Conservation (phyloP, 129 eudicot genomes). For the Tagetes erecta region DNA sequence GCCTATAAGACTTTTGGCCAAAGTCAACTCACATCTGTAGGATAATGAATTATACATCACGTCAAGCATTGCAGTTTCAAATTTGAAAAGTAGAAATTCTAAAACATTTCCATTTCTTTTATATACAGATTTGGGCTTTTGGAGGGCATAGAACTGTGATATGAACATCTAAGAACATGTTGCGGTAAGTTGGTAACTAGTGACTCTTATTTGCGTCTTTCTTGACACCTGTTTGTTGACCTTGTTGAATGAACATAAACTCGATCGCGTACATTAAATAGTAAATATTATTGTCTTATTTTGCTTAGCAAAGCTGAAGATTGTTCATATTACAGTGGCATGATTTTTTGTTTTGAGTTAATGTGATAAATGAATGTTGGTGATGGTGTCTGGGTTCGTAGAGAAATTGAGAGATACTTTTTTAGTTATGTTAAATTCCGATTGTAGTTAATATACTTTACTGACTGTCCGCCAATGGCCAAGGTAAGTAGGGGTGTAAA, state of each 20-base stretch:
- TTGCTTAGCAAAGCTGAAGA: neutral
- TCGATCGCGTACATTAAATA: slow-evolving; percentile 18
- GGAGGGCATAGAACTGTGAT: slow-evolving; percentile 90
- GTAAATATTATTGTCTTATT: slow-evolving; percentile 27
- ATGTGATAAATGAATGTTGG: neutral
- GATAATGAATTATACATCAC: neutral
- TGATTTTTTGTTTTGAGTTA: neutral
- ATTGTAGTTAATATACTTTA: neutral
- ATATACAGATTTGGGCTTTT: slow-evolving; percentile 95
- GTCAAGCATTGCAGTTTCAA: neutral
- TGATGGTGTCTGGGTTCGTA: neutral
- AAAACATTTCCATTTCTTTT: neutral
- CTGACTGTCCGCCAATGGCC: neutral
- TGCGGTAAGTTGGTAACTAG: slow-evolving; percentile 13
- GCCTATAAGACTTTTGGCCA: slow-evolving; percentile 10
- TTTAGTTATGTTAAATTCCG: neutral
- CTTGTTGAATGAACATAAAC: slow-evolving; percentile 31
- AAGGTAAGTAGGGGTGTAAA: neutral
- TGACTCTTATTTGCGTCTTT: slow-evolving; percentile 20
- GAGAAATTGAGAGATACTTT: too few species aligned
- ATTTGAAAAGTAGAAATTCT: neutral
- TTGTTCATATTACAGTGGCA: too few species aligned
- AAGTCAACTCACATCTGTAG: neutral
- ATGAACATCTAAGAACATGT: slow-evolving; percentile 24
- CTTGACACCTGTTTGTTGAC: slow-evolving; percentile 15